Percentiles rank a stretch among this genome's conserved stretches.
Evolutionary conservation across 2,329 filamentous ascomycete species (phyloP).

Genomic region (Botrytis medusae): DNA sequence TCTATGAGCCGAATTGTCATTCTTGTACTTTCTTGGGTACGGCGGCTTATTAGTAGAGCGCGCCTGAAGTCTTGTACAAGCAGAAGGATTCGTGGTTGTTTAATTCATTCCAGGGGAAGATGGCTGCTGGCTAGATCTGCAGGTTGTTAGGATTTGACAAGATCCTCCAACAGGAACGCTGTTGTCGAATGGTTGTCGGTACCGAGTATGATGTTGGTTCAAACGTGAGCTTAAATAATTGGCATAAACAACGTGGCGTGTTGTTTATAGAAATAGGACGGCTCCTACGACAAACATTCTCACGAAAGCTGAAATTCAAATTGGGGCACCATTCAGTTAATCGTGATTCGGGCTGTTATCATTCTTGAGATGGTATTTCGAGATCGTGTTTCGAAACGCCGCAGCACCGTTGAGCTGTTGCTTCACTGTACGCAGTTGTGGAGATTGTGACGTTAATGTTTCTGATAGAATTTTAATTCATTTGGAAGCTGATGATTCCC

Average conservation of each 20-base stretch:
- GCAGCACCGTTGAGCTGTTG: neutral
- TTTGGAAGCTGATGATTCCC: neutral
- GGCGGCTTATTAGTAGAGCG: neutral
- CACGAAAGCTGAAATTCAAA: slow-evolving; percentile 2
- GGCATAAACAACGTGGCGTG: neutral
- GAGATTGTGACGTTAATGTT: slow-evolving; percentile 6
- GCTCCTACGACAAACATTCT: neutral
- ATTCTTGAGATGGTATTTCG: neutral
- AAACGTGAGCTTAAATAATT: neutral
- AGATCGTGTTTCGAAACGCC: neutral
- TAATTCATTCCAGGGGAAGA: neutral
- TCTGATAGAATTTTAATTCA: neutral
- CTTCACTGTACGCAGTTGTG: neutral
- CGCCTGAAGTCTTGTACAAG: neutral
- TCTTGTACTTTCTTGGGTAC: neutral
- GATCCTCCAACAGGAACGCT: neutral
- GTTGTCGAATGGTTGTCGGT: neutral
- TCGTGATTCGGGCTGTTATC: neutral
- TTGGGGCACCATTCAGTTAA: neutral
- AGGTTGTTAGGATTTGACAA: neutral
- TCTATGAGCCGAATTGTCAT: neutral
- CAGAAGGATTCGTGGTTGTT: neutral
- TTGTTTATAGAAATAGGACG: neutral
- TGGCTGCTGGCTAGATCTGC: neutral
- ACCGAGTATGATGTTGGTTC: neutral